phyloP scores from a whole-genome alignment of 495 filamentous ascomycete species.

The Aspergillus coremiiformis region DNA sequence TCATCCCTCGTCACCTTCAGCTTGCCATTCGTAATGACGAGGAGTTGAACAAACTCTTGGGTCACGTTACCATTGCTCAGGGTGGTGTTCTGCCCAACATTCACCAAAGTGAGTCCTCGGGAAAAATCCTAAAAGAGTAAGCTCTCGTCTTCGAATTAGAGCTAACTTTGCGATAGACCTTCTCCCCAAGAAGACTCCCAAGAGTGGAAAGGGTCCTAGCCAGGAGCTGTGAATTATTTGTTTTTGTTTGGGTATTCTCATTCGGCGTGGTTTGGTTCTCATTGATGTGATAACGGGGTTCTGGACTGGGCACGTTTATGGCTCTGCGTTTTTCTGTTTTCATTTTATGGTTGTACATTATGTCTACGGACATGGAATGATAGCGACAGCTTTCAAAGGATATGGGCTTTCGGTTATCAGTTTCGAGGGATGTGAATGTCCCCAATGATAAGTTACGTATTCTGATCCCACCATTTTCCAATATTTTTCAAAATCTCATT shows the following conservation, averaged over 20 bases:
- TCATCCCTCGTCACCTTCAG: conserved; percentile 98
- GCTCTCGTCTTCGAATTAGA: conserved; percentile 49
- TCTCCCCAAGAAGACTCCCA: conserved; percentile 94
- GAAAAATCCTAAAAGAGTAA: too few relatives aligned
- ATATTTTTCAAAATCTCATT: neutral
- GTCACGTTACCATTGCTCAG: conserved; percentile 98
- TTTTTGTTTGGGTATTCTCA: conserved; percentile 48
- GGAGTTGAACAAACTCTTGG: conserved; percentile 99
- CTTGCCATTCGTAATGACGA: conserved; percentile 99
- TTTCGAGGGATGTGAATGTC: neutral
- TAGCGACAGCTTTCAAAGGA: conserved; percentile 28
- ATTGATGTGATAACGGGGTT: conserved; percentile 86
- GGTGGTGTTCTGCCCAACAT: conserved; percentile 99
- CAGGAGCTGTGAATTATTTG: conserved; percentile 73
- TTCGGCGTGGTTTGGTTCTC: conserved; percentile 56
- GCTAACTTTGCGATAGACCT: conserved; percentile 55
- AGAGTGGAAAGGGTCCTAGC: conserved; percentile 81
- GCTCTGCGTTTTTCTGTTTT: conserved; percentile 63
- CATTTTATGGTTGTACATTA: conserved; percentile 91
- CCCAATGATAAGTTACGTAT: neutral
- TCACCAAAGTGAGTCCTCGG: conserved; percentile 94
- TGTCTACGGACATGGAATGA: conserved; percentile 63
- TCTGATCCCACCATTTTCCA: neutral
- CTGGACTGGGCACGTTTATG: conserved; percentile 69
- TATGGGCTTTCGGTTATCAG: neutral